Percentiles rank a stretch among this genome's conserved stretches.
These are phyloP conservation scores for thale cress (Arabidopsis thaliana) DNA, from an alignment of 345 rosid genomes.

Conservation along the genomic window DNA sequence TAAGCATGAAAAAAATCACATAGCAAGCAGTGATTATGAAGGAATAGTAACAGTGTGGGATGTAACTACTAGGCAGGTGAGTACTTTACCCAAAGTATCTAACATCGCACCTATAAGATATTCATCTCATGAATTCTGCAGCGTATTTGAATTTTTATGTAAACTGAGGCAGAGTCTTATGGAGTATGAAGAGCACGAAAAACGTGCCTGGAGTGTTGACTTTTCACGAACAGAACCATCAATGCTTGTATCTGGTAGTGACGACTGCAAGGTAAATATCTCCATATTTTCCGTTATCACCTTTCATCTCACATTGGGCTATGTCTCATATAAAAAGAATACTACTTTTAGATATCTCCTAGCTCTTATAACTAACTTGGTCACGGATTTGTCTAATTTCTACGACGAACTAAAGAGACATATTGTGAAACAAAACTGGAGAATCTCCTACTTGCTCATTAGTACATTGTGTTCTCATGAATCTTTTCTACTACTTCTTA, in stretches of 20 bases:
- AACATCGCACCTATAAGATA: constrained; percentile 6
- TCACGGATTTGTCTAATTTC: constrained; percentile 13
- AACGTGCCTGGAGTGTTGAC: constrained; percentile 99
- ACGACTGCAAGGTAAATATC: constrained; percentile 95
- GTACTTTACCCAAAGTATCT: constrained; percentile 8
- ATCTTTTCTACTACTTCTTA: constrained; percentile 11
- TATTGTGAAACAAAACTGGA: constrained; percentile 8
- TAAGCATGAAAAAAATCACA: constrained; percentile 83
- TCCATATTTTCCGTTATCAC: constrained; percentile 15
- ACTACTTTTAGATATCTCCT: neutral
- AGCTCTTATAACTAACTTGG: constrained; percentile 1
- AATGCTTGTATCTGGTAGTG: constrained; percentile 98
- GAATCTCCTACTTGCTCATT: neutral
- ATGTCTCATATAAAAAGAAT: neutral
- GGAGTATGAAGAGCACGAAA: constrained; percentile 99
- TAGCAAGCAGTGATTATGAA: constrained; percentile 99
- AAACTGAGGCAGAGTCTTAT: constrained; percentile 67
- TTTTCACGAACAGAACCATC: constrained; percentile 91
- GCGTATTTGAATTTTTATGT: constrained; percentile 10
- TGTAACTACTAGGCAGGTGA: constrained; percentile 91
- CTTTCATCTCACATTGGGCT: neutral
- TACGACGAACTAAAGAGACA: neutral
- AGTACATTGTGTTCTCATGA: constrained; percentile 5
- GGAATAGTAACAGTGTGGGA: constrained; percentile 99
- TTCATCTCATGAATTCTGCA: constrained; percentile 16